Base-by-base conservation (phyloP, 1,139 yeast genomes). In the Suhomyces yuchorum region DNA sequence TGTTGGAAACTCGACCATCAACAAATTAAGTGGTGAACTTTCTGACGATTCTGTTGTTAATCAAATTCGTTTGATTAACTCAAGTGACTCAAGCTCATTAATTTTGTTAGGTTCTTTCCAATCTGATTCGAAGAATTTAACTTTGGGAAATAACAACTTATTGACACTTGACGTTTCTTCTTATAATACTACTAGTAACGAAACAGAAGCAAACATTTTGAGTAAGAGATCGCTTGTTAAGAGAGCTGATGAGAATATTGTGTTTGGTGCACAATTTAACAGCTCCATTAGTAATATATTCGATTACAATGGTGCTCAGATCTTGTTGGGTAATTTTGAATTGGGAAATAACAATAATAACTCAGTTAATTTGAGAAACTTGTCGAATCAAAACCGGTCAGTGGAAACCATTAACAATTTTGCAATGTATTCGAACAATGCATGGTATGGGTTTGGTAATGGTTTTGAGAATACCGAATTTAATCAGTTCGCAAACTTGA, bases 1-100 rank as follows among this genome's bases (percentile, higher is more conserved):
- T 48, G 80, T 88, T 40, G 89, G 91, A 0, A 82, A 87, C 58
- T 82, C 95, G 0, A 70, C 87, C 0, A 68, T 92, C 44, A 89
- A 89, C 56, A 54, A 65, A n/a, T 65, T 87, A 37, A 89, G 96
- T 28, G 66, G 79, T 0, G 54, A 66, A 18, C 63, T 86, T 2
- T 63, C 78, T 1, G 56, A 65, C 2, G 66, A 70, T 53, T 76
- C 87, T 1, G 62, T 59, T 6, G 67, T 87, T 5, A 63, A 63
- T 8, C 58, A 68, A 59, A 12, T 63, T 61, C 18, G 55, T 69
- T 17, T 67, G 60, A 51, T 66, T 70, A 62, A 65, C 44, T 48
- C 60, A 12, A 51, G 62, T 6, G 56, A 58, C n/a, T 46, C 52
- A 22, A 52, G 57, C 37, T 79, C 61, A 1, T 60, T 75, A 38